Percentiles rank a stretch among this genome's conserved stretches.
Evolutionary conservation across 2,329 filamentous ascomycete species (phyloP).

Genomic region (Scopulariopsis brevicaulis): DNA sequence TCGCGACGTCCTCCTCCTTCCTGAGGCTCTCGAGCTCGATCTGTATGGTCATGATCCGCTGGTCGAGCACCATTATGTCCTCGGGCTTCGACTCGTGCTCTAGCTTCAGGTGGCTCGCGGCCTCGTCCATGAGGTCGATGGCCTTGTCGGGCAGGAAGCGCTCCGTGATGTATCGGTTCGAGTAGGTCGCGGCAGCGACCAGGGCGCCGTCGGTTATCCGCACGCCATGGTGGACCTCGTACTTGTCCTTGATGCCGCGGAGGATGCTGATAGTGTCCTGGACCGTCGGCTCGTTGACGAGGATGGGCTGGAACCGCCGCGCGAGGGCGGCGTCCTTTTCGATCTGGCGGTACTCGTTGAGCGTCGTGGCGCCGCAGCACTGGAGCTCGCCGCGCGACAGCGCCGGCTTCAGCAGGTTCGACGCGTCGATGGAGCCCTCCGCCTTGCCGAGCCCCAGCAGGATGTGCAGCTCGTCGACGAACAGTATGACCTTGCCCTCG

Average conservation of each 20-base stretch:
- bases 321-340: conserved; percentile 94
- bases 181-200: conserved; percentile 83
- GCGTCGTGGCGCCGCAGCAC: conserved; percentile 87
- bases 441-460: conserved; percentile 87
- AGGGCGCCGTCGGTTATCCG: conserved; percentile 86
- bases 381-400: conserved; percentile 88
- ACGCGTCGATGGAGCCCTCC: conserved; percentile 93
- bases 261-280: conserved; percentile 92
- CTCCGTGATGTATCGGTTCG: conserved; percentile 93
- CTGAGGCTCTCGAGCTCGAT: conserved; percentile 91
- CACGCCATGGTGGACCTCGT: conserved; percentile 94
- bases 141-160: conserved; percentile 94
- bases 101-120: conserved; percentile 76
- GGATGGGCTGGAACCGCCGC: conserved; percentile 84
- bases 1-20: conserved; percentile 87
- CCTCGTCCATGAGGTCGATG: conserved; percentile 93
- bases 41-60: conserved; percentile 93
- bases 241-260: conserved; percentile 92
- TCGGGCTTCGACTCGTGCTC: conserved; percentile 97
- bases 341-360: conserved; percentile 85
- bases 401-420: conserved; percentile 86
- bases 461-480: conserved; percentile 90
- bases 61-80: conserved; percentile 81
- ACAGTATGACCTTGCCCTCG: conserved; percentile 81
- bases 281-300: conserved; percentile 85